Evolutionary conservation across 2,329 filamentous ascomycete genomes (phyloP).

Genomic region (Stemphylium beticola): DNA sequence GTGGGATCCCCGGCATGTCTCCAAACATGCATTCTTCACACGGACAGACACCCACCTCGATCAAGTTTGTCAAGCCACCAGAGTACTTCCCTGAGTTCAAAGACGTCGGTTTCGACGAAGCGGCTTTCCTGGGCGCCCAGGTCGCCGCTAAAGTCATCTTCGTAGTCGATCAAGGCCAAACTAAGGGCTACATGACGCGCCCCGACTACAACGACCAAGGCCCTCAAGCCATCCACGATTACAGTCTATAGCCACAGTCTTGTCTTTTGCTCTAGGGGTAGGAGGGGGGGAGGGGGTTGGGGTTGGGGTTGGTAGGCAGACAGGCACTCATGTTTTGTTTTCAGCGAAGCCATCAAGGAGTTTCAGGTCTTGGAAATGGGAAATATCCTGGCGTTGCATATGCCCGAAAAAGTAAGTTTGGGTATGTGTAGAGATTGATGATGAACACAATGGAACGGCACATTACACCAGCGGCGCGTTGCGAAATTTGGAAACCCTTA

Average conservation of each 20-base stretch:
- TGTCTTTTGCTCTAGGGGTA: background rate
- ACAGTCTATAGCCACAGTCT: conserved; percentile 35
- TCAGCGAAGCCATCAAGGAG: conserved; percentile 18
- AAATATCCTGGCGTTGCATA: conserved; percentile 22
- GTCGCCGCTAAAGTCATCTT: conserved; percentile 80
- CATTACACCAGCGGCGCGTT: conserved; percentile 8
- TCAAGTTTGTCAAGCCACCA: conserved; percentile 78
- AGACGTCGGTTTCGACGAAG: conserved; percentile 76
- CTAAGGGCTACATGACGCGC: conserved; percentile 72
- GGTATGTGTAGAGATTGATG: background rate
- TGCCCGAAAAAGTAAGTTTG: conserved; percentile 13
- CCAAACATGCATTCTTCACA: conserved; percentile 66
- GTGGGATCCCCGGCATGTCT: conserved; percentile 41
- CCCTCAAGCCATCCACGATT: conserved; percentile 68
- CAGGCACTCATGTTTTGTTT: conserved; percentile 4
- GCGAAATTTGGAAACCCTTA: conserved; percentile 2
- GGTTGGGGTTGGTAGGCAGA: background rate
- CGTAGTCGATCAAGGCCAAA: conserved; percentile 69
- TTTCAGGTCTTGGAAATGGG: conserved; percentile 25
- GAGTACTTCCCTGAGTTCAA: conserved; percentile 93
- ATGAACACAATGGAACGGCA: too few species aligned
- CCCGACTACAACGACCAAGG: conserved; percentile 72
- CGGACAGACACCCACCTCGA: conserved; percentile 79
- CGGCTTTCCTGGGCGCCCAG: conserved; percentile 84
- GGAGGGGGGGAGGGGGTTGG: too few species aligned